Evolutionary conservation across 192 early-diverging fungal genomes (phyloP), one percentile per base, ranked within the genome.

Genomic region (Podila epigama): DNA sequence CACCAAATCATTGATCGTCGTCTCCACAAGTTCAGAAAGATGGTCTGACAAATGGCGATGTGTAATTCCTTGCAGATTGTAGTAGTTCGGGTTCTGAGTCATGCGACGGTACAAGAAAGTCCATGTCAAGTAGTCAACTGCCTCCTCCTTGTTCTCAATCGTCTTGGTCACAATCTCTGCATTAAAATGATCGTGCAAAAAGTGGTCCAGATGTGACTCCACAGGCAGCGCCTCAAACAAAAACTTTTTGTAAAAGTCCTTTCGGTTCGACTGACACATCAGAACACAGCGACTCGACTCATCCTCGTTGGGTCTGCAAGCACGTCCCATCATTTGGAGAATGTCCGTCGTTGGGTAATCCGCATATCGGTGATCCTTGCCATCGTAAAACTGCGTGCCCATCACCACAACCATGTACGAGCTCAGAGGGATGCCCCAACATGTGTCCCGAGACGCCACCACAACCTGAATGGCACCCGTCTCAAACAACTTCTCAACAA

Each of bases 91-190:
- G 79, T 99, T 99, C 71, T 95, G 87, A 11, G 92, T 86, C 89
- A 99, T 89, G 28, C 98, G 90, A 50, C 98, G 92, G 85, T 98
- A 99, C 57, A 98, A 70, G 83, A 98, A 94, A 31, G 97, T 96
- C 98, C 98, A 99, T 0, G 98, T 99, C 58, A 99, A 81, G 60
- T 98, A 99, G 62, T 99, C 98, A 1, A 99, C 95, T 0, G 98
- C 98, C 73, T 98, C 97, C 77, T 99, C 96, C 85, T 97, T 98
- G 79, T 92, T 97, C 75, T 92, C 91, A 44, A 99, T 96, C 0
- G 95, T 96, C 70, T 93, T 92, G 33, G 95, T 96, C 0, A 95
- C 96, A 65, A 98, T 90, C 69, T 98, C 98, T 22, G 95, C 94
- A 80, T 97, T 97, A 84, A 99, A 95, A 81, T 95, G 94, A 64